These are phyloP conservation scores for Reutealis trisperma DNA, from an alignment of 345 rosid species.

Conservation along the genomic window DNA sequence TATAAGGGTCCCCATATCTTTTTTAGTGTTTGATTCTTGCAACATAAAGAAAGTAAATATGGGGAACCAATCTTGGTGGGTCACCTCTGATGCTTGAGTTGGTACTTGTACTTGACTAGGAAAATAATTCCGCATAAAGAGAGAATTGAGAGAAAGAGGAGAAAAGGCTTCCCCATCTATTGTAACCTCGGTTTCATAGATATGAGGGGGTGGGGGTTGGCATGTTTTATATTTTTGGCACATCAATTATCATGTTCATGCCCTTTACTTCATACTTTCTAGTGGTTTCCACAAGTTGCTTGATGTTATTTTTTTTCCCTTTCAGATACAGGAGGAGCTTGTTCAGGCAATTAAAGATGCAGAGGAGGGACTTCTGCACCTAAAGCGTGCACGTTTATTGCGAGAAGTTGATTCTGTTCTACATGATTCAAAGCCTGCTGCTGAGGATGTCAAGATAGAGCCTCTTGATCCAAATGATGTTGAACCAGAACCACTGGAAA, in stretches of 20 bases:
- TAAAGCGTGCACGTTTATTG: slow-evolving; percentile 71
- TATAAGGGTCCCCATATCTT: neutral
- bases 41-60: neutral
- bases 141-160: neutral
- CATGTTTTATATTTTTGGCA: neutral
- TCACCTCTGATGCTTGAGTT: neutral
- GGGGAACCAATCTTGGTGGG: neutral
- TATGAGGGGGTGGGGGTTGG: neutral
- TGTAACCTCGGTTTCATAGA: neutral
- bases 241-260: neutral
- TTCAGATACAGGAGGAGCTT: slow-evolving; percentile 79
- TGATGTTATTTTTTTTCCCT: neutral
- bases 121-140: neutral
- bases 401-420: slow-evolving; percentile 62
- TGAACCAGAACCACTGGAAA: slow-evolving; percentile 51
- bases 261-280: neutral
- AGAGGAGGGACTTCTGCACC: slow-evolving; percentile 76
- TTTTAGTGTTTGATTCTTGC: neutral
- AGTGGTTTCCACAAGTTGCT: neutral
- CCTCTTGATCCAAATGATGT: slow-evolving; percentile 42
- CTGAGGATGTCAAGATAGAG: slow-evolving; percentile 51
- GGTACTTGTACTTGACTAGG: neutral
- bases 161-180: neutral
- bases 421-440: slow-evolving; percentile 25
- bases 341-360: slow-evolving; percentile 62